A percentile compares a stretch with the other conserved stretches of the same genome.
Conservation (phyloP, 257 asterid species). For the Echites panduratus region DNA sequence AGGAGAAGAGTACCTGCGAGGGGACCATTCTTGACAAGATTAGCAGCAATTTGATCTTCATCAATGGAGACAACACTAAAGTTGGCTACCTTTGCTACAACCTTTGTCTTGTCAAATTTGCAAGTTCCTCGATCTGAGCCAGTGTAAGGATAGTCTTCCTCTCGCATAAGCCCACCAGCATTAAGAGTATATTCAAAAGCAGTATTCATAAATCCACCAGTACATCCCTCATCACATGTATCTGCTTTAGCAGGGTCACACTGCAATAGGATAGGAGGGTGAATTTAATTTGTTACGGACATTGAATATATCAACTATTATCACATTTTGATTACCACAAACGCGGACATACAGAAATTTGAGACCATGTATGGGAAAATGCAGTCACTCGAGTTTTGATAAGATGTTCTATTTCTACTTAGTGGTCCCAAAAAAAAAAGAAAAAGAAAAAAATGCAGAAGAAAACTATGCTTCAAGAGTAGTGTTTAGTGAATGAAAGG, state of each 20-base stretch:
- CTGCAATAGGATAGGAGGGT: slow-evolving; percentile 30
- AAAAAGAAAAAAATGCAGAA: background rate
- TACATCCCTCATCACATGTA: slow-evolving; percentile 85
- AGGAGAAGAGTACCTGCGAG: slow-evolving; percentile 59
- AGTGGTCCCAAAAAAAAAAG: background rate
- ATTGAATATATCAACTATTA: background rate
- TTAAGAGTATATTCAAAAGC: slow-evolving; percentile 81
- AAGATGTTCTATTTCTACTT: background rate
- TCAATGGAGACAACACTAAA: slow-evolving; percentile 83
- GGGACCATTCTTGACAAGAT: slow-evolving; percentile 83
- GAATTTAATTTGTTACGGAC: background rate
- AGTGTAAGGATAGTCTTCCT: slow-evolving; percentile 80
- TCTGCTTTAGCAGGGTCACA: slow-evolving; percentile 78
- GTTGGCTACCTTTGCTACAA: slow-evolving; percentile 79
- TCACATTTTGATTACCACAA: background rate
- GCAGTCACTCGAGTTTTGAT: background rate
- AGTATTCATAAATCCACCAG: slow-evolving; percentile 84
- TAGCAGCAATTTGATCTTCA: slow-evolving; percentile 88
- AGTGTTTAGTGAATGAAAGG: background rate
- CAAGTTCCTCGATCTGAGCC: slow-evolving; percentile 69
- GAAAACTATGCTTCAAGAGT: background rate
- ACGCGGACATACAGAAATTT: background rate
- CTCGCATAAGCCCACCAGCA: slow-evolving; percentile 85
- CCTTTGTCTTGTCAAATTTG: slow-evolving; percentile 66
- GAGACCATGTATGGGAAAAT: background rate